Evolutionary conservation across 2,329 filamentous ascomycete genomes (phyloP), one percentile per base, ranked within the genome.

Genomic region (Botryotinia globosa): DNA sequence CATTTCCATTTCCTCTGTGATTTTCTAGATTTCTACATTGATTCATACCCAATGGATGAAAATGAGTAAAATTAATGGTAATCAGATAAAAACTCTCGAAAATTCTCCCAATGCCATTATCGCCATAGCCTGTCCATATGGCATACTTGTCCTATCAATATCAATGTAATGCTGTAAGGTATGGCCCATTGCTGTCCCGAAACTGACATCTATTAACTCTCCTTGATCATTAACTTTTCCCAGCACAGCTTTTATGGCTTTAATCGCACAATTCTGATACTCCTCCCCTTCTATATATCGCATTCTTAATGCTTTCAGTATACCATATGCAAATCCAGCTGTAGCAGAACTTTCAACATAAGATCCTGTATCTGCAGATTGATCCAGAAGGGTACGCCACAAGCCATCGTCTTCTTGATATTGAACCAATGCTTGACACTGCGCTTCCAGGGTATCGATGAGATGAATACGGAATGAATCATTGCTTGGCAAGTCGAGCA

Each of bases 91-190:
- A 9, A 72, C 62, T 34, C 91, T 85, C 81, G 92, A 80, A 77
- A 91, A 92, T 82, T 95, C 92, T 0, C 91, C 91, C 75, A 94
- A 80, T 0, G 91, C 90, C 90, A 94, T 94, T 75, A 94, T 93
- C 0, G 91, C 92, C 92, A 94, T 94, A 0, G 92, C 91, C 81
- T 94, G 92, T 0, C 92, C 92, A 77, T 94, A 94, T 10, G 92
- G 92, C 92, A 94, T 95, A 77, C 90, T 91, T 3, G 92, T 95
- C 74, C 90, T 82, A 2, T 89, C 86, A 73, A 95, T 94, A 75
- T 92, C 87, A 81, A 91, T 91, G 79, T 95, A 94, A 80, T 93
- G 91, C 82, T 94, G 88, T 79, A 94, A 81, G 73, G 87, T 86
- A 75, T 88, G 85, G 0, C 92, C 92, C 91, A 95, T 94, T 0